A percentile compares a stretch with the other conserved stretches of the same genome.
phyloP scores from a whole-genome alignment of 2,329 filamentous ascomycete genomes.

The Paraconiothyrium sp. region DNA sequence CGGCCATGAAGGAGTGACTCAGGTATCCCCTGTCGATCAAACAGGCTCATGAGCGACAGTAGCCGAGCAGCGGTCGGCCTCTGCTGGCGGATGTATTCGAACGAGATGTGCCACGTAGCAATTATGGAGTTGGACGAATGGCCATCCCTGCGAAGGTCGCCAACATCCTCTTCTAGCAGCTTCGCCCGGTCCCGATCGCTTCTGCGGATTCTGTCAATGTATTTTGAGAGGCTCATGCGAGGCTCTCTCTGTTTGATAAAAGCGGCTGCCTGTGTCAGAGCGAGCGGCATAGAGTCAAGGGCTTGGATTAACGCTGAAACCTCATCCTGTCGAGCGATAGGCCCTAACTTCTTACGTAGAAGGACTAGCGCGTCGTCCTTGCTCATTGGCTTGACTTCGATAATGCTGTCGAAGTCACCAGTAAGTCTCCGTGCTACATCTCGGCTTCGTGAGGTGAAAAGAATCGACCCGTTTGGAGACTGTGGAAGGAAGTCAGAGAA shows the following conservation, averaged over 20 bases:
- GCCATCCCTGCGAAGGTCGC: conserved; percentile 20
- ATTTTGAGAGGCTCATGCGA: conserved; percentile 29
- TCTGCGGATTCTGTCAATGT: conserved; percentile 40
- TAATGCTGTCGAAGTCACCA: conserved; percentile 20
- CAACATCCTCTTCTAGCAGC: conserved; percentile 17
- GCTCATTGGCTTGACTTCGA: conserved; percentile 22
- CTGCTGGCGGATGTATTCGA: conserved; percentile 46
- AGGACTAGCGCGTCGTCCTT: conserved; percentile 20
- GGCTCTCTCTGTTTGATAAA: conserved; percentile 34
- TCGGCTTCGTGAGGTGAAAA: conserved; percentile 26
- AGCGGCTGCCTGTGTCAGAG: conserved; percentile 36
- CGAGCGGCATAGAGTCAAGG: conserved; percentile 28
- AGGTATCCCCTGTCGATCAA: conserved; percentile 29
- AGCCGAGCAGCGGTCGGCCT: conserved; percentile 51
- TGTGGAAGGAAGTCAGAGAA: conserved; percentile 28
- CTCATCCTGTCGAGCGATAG: neutral
- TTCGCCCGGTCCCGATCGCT: conserved; percentile 8
- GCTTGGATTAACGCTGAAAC: neutral
- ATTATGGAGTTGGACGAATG: conserved; percentile 36
- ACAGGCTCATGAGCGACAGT: conserved; percentile 50
- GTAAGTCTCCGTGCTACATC: conserved; percentile 22
- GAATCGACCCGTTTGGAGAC: conserved; percentile 23
- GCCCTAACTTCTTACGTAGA: conserved; percentile 23
- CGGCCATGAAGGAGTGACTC: conserved; percentile 29
- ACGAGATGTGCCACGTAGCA: conserved; percentile 47